phyloP scores from a whole-genome alignment of 306 rosid species.

The Acacia confusa region DNA sequence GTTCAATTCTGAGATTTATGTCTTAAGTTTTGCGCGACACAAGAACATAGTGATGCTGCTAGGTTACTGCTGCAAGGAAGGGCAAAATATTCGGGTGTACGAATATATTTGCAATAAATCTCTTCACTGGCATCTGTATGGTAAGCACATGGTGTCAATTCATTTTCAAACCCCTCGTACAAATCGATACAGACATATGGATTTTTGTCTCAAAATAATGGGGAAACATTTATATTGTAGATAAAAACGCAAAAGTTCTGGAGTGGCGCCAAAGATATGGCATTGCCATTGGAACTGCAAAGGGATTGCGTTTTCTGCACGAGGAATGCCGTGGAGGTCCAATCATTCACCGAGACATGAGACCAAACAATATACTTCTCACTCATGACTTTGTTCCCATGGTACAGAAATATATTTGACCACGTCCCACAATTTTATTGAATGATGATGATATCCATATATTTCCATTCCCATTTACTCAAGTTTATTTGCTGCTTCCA shows the following conservation, averaged over 20 bases:
- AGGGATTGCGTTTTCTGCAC: constrained; percentile 84
- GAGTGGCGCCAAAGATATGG: constrained; percentile 76
- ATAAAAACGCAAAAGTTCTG: constrained; percentile 51
- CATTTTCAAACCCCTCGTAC: neutral
- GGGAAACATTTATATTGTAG: constrained; percentile 32
- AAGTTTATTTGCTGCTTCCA: neutral
- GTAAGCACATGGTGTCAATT: constrained; percentile 43
- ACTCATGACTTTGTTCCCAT: constrained; percentile 82
- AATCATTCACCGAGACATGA: constrained; percentile 75
- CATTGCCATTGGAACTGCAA: constrained; percentile 83
- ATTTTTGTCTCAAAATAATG: neutral
- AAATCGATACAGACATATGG: neutral
- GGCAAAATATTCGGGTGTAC: neutral
- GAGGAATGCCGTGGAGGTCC: constrained; percentile 95
- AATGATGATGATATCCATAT: neutral
- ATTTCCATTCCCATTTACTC: neutral
- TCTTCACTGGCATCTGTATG: constrained; percentile 22
- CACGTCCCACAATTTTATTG: neutral
- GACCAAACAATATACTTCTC: constrained; percentile 87
- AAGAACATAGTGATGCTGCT: neutral
- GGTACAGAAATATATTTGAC: constrained; percentile 42
- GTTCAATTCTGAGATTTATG: neutral
- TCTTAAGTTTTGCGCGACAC: constrained; percentile 3
- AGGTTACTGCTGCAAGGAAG: neutral
- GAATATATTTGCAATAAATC: constrained; percentile 3